These are phyloP conservation scores for Cordia subcordata DNA, from an alignment of 257 asterid genomes.

Conservation along the genomic window DNA sequence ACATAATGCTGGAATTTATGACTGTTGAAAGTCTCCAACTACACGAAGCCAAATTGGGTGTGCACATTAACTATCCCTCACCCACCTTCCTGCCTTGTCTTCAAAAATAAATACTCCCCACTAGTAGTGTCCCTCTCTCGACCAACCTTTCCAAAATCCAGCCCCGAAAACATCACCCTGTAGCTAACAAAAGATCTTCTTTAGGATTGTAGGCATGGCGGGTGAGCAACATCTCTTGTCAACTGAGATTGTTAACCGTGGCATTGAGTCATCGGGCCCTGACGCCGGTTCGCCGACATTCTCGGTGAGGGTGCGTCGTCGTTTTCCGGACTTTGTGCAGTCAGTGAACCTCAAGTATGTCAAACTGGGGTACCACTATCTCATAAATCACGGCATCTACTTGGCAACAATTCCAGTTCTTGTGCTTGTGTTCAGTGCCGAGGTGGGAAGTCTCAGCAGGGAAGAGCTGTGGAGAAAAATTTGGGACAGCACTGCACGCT, in stretches of 20 bases:
- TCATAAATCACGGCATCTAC: conserved; percentile 69
- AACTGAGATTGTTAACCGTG: conserved; percentile 84
- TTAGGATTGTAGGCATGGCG: conserved; percentile 34
- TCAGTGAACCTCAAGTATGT: conserved; percentile 90
- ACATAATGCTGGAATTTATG: conserved; percentile 52
- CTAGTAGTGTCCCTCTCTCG: background rate
- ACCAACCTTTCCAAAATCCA: background rate
- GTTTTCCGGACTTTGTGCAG: conserved; percentile 82
- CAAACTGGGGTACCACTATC: conserved; percentile 76
- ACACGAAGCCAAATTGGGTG: conserved; percentile 28
- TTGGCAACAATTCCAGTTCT: conserved; percentile 68
- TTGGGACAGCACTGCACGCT: conserved; percentile 61
- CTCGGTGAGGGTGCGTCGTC: conserved; percentile 70
- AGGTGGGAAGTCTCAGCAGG: conserved; percentile 70
- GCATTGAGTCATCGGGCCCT: conserved; percentile 64
- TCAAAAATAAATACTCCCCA: conserved; percentile 33
- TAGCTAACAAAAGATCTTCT: background rate
- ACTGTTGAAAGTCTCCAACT: conserved; percentile 43
- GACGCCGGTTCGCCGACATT: conserved; percentile 73
- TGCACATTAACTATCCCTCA: conserved; percentile 36
- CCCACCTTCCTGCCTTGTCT: conserved; percentile 15
- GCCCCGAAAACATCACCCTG: background rate
- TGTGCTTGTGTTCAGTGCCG: conserved; percentile 65
- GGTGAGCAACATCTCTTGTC: conserved; percentile 68
- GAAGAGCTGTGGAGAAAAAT: conserved; percentile 73